These are phyloP conservation scores for Metarhizium brunneum DNA, from an alignment of 2,329 filamentous ascomycete genomes.

Conservation along the genomic window DNA sequence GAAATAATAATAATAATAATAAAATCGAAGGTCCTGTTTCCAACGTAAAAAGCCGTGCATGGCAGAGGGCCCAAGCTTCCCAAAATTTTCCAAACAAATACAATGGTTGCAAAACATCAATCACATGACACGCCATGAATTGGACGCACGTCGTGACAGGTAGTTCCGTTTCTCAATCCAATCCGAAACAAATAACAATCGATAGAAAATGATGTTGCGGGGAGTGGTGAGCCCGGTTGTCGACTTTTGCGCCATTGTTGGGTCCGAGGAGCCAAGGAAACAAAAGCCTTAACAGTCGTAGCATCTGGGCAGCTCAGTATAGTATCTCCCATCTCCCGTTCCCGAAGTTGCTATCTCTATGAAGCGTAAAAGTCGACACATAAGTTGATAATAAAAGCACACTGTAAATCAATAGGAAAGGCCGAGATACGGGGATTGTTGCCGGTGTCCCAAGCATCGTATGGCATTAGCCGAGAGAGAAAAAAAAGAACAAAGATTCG, in stretches of 20 bases:
- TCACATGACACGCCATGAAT: not conserved
- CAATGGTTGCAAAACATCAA: not conserved
- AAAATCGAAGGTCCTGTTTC: not conserved
- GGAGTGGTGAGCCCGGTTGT: not conserved
- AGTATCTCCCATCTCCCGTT: not conserved
- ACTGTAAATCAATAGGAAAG: not conserved
- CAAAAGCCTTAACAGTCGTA: not conserved
- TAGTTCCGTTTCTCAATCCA: not conserved
- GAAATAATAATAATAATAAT: not conserved
- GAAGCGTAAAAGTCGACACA: not conserved
- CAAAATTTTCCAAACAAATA: not conserved
- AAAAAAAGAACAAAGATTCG: conserved; percentile 3
- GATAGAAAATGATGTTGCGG: not conserved
- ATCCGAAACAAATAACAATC: not conserved
- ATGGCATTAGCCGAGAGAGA: not conserved
- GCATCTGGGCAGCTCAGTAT: not conserved
- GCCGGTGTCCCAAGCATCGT: not conserved
- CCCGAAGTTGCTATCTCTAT: not conserved
- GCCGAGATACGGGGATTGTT: not conserved
- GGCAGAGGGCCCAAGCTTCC: not conserved
- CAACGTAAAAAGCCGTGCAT: not conserved
- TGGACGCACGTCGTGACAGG: not conserved
- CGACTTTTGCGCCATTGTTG: not conserved
- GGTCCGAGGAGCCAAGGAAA: not conserved
- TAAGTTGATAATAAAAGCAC: not conserved